Evolutionary conservation across 257 asterid species (phyloP).

Genomic region (Solanum habrochaites): DNA sequence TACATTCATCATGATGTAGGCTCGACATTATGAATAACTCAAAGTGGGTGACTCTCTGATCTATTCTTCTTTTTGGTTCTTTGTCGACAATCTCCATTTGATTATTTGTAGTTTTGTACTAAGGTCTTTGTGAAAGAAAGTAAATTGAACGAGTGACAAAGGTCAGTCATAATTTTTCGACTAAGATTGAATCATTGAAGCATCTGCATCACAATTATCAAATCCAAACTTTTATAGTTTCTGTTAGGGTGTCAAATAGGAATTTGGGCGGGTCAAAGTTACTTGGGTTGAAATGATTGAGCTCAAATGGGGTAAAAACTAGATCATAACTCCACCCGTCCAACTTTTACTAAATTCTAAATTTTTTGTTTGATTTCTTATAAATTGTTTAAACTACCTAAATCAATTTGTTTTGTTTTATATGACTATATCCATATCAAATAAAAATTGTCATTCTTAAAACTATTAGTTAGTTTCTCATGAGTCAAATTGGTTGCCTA

Average conservation of each 20-base stretch:
- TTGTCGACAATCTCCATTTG: neutral
- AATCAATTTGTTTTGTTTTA: neutral
- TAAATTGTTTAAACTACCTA: neutral
- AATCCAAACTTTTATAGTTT: neutral
- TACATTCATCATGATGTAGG: neutral
- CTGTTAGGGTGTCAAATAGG: neutral
- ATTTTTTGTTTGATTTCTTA: neutral
- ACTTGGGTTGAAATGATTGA: neutral
- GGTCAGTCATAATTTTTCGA: neutral
- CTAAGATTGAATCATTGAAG: neutral
- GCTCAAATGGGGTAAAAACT: neutral
- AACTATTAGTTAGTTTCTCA: neutral
- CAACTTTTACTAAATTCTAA: neutral
- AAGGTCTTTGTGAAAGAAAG: neutral
- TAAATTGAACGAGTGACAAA: neutral
- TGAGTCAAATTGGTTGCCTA: neutral
- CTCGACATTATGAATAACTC: neutral
- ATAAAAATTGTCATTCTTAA: neutral
- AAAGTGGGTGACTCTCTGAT: neutral
- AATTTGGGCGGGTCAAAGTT: neutral
- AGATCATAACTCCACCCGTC: neutral
- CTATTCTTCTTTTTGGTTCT: neutral
- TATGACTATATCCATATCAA: neutral
- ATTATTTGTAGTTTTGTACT: neutral
- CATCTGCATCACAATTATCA: neutral